Evolutionary conservation across 164 flowering plant species (phyloP).

Genomic region (Aristolochia fimbriata): DNA sequence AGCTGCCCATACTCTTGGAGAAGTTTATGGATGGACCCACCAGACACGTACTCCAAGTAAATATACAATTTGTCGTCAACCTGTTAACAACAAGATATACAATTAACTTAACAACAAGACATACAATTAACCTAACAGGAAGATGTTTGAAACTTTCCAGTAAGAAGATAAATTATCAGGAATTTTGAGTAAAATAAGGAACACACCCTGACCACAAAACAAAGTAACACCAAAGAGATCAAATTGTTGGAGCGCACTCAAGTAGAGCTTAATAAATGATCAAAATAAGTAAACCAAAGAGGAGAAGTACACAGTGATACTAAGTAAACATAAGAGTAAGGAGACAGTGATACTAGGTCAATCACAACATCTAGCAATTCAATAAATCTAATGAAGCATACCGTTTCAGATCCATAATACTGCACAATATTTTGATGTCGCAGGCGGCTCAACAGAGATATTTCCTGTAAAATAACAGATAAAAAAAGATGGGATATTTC

Average conservation of each 20-base stretch:
- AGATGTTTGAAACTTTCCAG: not conserved
- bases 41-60: slow-evolving; percentile 92
- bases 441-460: slow-evolving; percentile 66
- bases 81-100: slow-evolving; percentile 22
- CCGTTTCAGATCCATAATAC: slow-evolving; percentile 83
- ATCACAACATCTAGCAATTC: not conserved
- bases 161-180: slow-evolving; percentile 1
- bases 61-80: slow-evolving; percentile 78
- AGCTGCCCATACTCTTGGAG: slow-evolving; percentile 91
- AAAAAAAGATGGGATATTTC: not conserved
- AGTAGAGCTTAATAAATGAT: too few species aligned
- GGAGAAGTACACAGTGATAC: not conserved
- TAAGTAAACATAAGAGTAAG: not conserved
- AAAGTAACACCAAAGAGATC: too few species aligned
- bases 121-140: too few species aligned
- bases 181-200: too few species aligned
- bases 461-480: slow-evolving; percentile 47
- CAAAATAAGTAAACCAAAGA: too few species aligned
- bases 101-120: too few species aligned
- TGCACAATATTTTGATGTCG: slow-evolving; percentile 87
- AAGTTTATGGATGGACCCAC: slow-evolving; percentile 88
- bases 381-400: slow-evolving; percentile 20
- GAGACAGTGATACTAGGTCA: not conserved
- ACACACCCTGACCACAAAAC: too few species aligned
- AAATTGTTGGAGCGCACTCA: too few species aligned